Percentiles rank a stretch among this genome's conserved stretches.
phyloP scores from a whole-genome alignment of 2,329 filamentous ascomycete species.

The Aspergillus carbonarius region DNA sequence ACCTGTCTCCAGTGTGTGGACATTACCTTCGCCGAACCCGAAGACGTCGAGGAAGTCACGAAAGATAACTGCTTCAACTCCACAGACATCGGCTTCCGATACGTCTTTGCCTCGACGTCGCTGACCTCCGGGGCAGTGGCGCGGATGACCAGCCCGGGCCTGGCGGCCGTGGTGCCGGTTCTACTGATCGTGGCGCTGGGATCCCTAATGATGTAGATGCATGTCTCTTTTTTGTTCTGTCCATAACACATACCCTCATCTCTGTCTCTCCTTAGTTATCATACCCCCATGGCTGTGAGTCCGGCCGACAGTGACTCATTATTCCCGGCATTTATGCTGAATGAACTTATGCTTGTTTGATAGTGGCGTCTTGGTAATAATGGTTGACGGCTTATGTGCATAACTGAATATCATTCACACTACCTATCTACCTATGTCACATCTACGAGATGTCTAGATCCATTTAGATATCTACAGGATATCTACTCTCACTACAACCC shows the following conservation, averaged over 20 bases:
- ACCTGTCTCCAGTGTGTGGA: conserved; percentile 73
- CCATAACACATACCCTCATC: too few species aligned
- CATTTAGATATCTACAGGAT: too few species aligned
- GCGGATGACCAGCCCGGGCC: conserved; percentile 12
- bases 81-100: conserved; percentile 70
- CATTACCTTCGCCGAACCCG: conserved; percentile 81
- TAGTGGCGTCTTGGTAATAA: background rate
- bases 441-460: background rate
- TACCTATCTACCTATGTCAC: background rate
- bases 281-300: background rate
- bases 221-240: background rate
- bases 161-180: conserved; percentile 26
- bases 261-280: background rate
- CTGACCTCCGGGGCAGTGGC: conserved; percentile 26
- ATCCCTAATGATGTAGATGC: background rate
- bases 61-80: conserved; percentile 87
- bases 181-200: conserved; percentile 24
- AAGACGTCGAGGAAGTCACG: conserved; percentile 74
- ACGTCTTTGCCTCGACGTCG: conserved; percentile 59
- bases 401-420: background rate
- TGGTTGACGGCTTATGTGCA: background rate
- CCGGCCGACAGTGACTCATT: background rate
- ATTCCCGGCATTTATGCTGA: background rate
- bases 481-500: conserved; percentile 14
- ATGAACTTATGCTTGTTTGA: background rate